Evolutionary conservation across 2,329 filamentous ascomycete genomes (phyloP), one percentile per base, ranked within the genome.

Genomic region (Trichoderma endophyticum): DNA sequence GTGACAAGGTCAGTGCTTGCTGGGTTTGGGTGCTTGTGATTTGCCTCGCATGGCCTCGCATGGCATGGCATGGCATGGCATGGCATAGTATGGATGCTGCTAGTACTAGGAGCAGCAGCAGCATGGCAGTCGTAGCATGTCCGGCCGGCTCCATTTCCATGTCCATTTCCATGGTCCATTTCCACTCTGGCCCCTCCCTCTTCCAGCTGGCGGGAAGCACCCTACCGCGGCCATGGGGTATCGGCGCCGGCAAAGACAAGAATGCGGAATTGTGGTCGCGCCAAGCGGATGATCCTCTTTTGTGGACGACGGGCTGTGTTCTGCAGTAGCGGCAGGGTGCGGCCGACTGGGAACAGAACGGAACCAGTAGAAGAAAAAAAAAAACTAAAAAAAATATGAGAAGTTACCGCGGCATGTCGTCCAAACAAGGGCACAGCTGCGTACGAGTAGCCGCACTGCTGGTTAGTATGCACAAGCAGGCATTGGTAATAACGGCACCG

Each of bases 21-120:
- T 57, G 28, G 34, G 56, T 60, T 30, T 57, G 28, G 34, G 56
- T 60, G 34, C 59, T 64, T 59, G 61, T 72, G 71, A 71, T 65
- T 71, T 71, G 60, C 71, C 61, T 70, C 66, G 67, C 66, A 72
- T 71, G 66, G 66, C 71, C 70, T 72, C 48, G 51, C 60, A 70
- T 70, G 59, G 34, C 43, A 26, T 57, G 24, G 43, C 70, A 72
- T 72, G 65, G 32, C n/a, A n/a, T 51, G 18, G n/a, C 57, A 68
- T 69, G 39, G 30, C 36, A 62, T 70, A 56, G 66, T 39, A 70
- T 57, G 34, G 18, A 15, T 64, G 61, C 36, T 64, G 18, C 24
- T 24, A 54, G 9, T 54, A 24, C 9, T 24, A 63, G 61, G 15
- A 63, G 36, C 21, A 57, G 54, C 54, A 28, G 48, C 21, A 57